phyloP scores from a whole-genome alignment of 2,329 filamentous ascomycete species.

The Penicillium sp. region DNA sequence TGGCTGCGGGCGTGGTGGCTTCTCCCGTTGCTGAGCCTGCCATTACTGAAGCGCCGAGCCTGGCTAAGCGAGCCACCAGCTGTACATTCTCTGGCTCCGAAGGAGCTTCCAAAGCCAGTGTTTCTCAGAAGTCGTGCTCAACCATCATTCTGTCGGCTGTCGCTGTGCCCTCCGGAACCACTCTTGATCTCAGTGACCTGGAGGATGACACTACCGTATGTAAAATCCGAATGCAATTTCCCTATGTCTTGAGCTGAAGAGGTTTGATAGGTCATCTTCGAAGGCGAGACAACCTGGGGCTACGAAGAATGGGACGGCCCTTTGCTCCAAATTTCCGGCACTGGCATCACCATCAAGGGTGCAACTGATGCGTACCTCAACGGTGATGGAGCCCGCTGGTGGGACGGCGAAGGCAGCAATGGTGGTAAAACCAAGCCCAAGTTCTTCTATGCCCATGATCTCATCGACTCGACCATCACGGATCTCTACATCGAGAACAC shows the following conservation, averaged over 20 bases:
- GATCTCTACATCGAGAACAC: constrained; percentile 35
- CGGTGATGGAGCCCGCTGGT: constrained; percentile 48
- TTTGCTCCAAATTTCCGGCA: constrained; percentile 16
- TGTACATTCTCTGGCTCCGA: constrained; percentile 19
- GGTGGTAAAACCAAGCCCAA: constrained; percentile 65
- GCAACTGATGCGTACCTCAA: constrained; percentile 14
- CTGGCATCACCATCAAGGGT: constrained; percentile 15
- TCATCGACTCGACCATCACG: constrained; percentile 31
- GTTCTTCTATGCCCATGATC: constrained; percentile 55
- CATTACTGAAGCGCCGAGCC: constrained; percentile 14
- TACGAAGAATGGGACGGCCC: constrained; percentile 20
- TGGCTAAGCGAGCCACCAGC: constrained; percentile 17
- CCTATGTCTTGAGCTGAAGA: neutral
- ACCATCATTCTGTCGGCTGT: constrained; percentile 17
- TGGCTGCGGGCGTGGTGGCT: constrained; percentile 8
- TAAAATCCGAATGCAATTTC: neutral
- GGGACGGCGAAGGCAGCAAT: constrained; percentile 62
- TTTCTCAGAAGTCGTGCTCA: constrained; percentile 18
- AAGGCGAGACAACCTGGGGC: constrained; percentile 19
- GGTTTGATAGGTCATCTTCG: constrained; percentile 13
- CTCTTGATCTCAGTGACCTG: constrained; percentile 18
- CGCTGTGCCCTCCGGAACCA: constrained; percentile 18
- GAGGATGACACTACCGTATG: constrained; percentile 18
- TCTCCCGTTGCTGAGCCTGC: constrained; percentile 14
- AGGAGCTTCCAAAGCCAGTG: constrained; percentile 13